Conservation (phyloP, 345 rosid species). For the Clausena lansium region DNA sequence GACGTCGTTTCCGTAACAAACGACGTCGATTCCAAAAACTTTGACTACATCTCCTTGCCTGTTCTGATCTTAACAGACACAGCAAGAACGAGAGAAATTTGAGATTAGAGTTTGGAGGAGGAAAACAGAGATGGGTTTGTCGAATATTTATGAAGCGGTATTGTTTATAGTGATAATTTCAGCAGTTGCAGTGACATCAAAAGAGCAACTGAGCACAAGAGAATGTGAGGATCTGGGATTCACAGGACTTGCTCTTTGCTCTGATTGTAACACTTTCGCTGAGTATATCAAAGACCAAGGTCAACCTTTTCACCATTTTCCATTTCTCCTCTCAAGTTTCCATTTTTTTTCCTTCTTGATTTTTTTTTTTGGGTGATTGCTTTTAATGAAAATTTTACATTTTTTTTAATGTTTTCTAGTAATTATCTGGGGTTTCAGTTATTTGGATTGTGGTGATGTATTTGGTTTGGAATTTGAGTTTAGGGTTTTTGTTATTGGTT, state of each 20-base stretch:
- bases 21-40: not conserved
- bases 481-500: not conserved
- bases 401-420: not conserved
- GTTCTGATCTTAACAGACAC: not conserved
- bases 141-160: not conserved
- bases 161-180: not conserved
- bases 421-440: constrained; percentile 8
- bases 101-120: not conserved
- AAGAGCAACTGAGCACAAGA: constrained; percentile 63
- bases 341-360: not conserved
- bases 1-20: not conserved
- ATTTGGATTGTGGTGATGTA: not conserved
- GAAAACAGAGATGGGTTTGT: constrained; percentile 15
- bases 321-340: not conserved
- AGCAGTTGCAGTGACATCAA: constrained; percentile 28
- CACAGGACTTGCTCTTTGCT: constrained; percentile 93
- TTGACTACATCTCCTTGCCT: not conserved
- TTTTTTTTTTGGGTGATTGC: not conserved
- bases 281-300: constrained; percentile 95
- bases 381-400: not conserved
- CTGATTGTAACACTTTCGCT: constrained; percentile 80
- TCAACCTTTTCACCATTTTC: constrained; percentile 18
- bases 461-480: constrained; percentile 7
- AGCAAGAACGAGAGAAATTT: not conserved
- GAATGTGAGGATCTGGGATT: constrained; percentile 92